Conservation (phyloP, 2,329 filamentous ascomycete species). For the Sporothrix brasiliensis region DNA sequence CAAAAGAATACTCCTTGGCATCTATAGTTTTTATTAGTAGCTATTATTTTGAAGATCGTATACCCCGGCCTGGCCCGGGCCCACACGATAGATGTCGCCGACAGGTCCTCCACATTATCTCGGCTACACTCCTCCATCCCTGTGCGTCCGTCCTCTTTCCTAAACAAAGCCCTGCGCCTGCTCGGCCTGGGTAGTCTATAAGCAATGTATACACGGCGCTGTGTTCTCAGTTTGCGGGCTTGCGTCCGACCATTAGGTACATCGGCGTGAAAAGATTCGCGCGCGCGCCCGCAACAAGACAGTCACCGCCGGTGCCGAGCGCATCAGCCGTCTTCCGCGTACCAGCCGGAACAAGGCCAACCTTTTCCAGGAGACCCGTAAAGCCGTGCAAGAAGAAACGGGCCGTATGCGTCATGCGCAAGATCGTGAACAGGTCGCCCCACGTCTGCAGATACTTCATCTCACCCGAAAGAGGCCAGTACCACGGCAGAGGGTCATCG, state of each 20-base stretch:
- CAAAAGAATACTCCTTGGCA: background rate
- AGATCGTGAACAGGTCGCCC: conserved; percentile 78
- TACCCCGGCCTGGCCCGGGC: background rate
- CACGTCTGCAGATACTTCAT: conserved; percentile 79
- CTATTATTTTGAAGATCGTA: conserved; percentile 11
- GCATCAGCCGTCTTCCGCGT: conserved; percentile 96
- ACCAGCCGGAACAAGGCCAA: conserved; percentile 75
- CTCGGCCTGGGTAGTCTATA: background rate
- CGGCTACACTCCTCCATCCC: background rate
- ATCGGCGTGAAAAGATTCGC: conserved; percentile 97
- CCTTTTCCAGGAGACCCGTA: conserved; percentile 72
- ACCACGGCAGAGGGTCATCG: conserved; percentile 80
- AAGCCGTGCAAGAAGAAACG: conserved; percentile 74
- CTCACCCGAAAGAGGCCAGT: conserved; percentile 86
- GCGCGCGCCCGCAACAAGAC: conserved; percentile 80
- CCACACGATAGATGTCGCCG: background rate
- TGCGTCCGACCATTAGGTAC: conserved; percentile 94
- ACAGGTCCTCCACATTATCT: conserved; percentile 31
- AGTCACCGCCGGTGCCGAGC: conserved; percentile 78
- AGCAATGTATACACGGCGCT: background rate
- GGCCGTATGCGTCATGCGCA: conserved; percentile 86
- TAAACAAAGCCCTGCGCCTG: background rate
- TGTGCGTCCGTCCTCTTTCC: background rate
- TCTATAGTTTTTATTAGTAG: background rate
- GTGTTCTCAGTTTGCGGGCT: conserved; percentile 61